Conservation (phyloP, 208 protist genomes). For the Trypanosoma scelopori region DNA sequence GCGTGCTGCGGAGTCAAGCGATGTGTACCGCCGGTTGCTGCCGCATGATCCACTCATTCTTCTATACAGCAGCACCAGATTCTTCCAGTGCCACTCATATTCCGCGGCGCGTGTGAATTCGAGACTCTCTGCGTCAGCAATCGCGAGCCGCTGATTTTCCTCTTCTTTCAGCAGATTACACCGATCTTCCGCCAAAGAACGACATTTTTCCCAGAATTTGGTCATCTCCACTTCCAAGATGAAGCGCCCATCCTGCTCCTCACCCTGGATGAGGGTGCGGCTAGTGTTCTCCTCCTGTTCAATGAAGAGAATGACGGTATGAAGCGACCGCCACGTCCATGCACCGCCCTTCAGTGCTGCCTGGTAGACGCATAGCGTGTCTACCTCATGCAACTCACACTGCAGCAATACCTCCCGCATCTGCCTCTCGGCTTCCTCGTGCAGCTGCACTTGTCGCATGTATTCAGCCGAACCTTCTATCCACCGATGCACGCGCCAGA, state of each 20-base stretch:
- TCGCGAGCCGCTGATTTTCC: neutral
- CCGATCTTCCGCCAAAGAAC: neutral
- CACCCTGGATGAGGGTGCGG: constrained; percentile 7
- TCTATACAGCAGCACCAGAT: constrained; percentile 16
- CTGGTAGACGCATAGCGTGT: constrained; percentile 19
- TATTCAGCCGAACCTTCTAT: constrained; percentile 18
- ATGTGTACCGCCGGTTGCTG: constrained; percentile 21
- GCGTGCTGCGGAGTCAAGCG: constrained; percentile 25
- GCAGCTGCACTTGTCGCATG: neutral
- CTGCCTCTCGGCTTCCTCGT: constrained; percentile 16
- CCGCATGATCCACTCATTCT: constrained; percentile 12
- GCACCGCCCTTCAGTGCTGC: constrained; percentile 30
- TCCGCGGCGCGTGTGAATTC: constrained; percentile 8
- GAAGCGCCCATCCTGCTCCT: constrained; percentile 13
- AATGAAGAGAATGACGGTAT: constrained; percentile 19
- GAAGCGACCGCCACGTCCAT: constrained; percentile 30
- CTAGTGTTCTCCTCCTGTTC: constrained; percentile 16
- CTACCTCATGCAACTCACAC: constrained; percentile 7
- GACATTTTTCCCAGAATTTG: neutral
- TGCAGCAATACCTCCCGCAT: constrained; percentile 2
- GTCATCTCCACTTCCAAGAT: constrained; percentile 13
- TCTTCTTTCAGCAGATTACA: constrained; percentile 14
- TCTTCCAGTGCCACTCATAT: constrained; percentile 34
- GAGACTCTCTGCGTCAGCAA: constrained; percentile 5
- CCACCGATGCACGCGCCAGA: constrained; percentile 22